phyloP scores from a whole-genome alignment of 768 basidiomycete genomes.

The Lentinula aciculospora region DNA sequence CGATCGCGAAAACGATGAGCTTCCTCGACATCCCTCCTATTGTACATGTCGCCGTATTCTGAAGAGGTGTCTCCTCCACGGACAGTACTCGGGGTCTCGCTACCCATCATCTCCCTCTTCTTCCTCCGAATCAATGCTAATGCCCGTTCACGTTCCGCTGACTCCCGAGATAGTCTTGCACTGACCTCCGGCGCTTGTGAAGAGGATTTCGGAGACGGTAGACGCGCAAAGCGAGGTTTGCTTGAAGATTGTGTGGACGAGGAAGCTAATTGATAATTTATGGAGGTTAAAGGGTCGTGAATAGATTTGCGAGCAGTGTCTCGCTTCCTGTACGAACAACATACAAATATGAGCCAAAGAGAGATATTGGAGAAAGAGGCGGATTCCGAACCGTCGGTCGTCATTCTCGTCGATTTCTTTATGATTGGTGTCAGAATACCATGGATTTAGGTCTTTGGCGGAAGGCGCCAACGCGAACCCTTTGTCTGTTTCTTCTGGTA shows the following conservation, averaged over 20 bases:
- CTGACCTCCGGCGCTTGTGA: slow-evolving; percentile 38
- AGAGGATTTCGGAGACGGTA: slow-evolving; percentile 11
- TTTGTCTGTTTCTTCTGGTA: slow-evolving; percentile 51
- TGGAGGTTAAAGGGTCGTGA: slow-evolving; percentile 71
- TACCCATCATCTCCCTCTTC: slow-evolving; percentile 58
- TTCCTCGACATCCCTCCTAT: slow-evolving; percentile 65
- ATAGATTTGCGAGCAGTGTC: slow-evolving; percentile 58
- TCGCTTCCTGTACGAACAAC: slow-evolving; percentile 40
- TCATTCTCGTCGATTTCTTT: slow-evolving; percentile 22
- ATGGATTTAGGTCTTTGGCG: slow-evolving; percentile 73
- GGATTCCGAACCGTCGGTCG: slow-evolving; percentile 28
- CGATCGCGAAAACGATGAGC: slow-evolving; percentile 42
- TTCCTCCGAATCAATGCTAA: slow-evolving; percentile 64
- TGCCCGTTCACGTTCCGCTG: slow-evolving; percentile 70
- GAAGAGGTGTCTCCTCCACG: slow-evolving; percentile 35
- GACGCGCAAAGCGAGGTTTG: slow-evolving; percentile 14
- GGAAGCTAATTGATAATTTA: slow-evolving; percentile 57
- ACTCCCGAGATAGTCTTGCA: slow-evolving; percentile 65
- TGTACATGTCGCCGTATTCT: slow-evolving; percentile 68
- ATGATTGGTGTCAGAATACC: slow-evolving; percentile 48
- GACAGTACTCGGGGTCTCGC: slow-evolving; percentile 68
- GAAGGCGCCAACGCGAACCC: slow-evolving; percentile 72
- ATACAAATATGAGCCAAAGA: neutral
- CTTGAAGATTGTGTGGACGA: slow-evolving; percentile 24
- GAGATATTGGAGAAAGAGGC: neutral